phyloP scores from a whole-genome alignment of 306 rosid genomes.

The Prunus kanzakura region DNA sequence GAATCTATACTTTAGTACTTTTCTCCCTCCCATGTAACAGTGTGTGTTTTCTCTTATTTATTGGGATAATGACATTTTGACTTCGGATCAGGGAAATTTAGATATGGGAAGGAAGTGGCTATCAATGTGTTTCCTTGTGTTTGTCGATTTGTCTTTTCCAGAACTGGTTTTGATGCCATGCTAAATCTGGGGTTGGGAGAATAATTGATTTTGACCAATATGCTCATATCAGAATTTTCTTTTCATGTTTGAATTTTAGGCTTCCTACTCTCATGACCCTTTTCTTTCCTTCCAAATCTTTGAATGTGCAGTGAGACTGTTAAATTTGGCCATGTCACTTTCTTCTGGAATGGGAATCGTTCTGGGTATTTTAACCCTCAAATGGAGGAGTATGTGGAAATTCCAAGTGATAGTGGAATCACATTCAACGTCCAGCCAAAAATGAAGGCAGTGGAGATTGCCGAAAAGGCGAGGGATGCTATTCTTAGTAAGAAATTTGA shows the following conservation, averaged over 20 bases:
- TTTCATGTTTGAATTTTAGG: background rate
- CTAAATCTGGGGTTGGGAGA: background rate
- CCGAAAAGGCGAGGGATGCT: constrained; percentile 89
- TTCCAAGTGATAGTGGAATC: constrained; percentile 92
- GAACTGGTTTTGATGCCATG: background rate
- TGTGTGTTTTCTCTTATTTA: background rate
- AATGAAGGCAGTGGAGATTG: constrained; percentile 93
- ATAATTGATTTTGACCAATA: background rate
- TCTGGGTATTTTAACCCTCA: constrained; percentile 74
- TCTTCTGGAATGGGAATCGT: constrained; percentile 99
- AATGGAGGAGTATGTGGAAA: constrained; percentile 85
- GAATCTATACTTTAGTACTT: background rate
- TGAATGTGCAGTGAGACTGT: constrained; percentile 76
- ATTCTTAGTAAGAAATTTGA: constrained; percentile 77
- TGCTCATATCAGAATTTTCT: too few species aligned
- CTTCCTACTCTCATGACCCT: background rate
- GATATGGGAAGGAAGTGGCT: background rate
- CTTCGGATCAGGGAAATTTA: background rate
- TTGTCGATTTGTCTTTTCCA: background rate
- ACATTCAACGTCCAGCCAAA: constrained; percentile 83
- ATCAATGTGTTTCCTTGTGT: background rate
- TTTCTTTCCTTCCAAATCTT: background rate
- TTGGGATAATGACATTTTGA: background rate
- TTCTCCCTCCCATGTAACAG: too few species aligned
- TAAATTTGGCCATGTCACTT: constrained; percentile 96